These are phyloP conservation scores for Sclerotinia trifoliorum DNA, from an alignment of 2,329 filamentous ascomycete species.

Conservation along the genomic window DNA sequence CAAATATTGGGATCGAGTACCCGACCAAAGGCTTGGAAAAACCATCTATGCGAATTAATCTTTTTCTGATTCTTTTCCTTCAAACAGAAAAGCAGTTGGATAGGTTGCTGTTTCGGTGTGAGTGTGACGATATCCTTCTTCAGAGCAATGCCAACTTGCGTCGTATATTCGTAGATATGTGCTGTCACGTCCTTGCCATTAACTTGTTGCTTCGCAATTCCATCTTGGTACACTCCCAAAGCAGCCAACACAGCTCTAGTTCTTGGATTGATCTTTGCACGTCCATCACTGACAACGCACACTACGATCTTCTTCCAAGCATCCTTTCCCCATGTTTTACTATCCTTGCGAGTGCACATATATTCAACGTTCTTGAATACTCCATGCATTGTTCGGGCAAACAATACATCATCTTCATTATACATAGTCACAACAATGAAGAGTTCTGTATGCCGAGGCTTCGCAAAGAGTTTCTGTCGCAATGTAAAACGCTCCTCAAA, in stretches of 20 bases:
- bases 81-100: slow-evolving; percentile 96
- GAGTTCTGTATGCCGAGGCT: slow-evolving; percentile 84
- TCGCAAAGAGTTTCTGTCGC: slow-evolving; percentile 83
- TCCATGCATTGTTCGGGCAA: slow-evolving; percentile 96
- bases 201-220: slow-evolving; percentile 97
- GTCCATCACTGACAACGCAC: slow-evolving; percentile 91
- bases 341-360: slow-evolving; percentile 90
- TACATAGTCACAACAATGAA: slow-evolving; percentile 99
- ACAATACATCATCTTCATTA: slow-evolving; percentile 96
- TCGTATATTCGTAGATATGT: slow-evolving; percentile 98
- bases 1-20: slow-evolving; percentile 94
- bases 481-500: slow-evolving; percentile 85
- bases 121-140: slow-evolving; percentile 96
- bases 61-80: slow-evolving; percentile 99
- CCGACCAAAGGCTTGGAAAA: slow-evolving; percentile 96
- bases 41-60: slow-evolving; percentile 97
- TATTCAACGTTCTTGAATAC: slow-evolving; percentile 98
- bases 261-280: slow-evolving; percentile 87
- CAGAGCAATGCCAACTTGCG: slow-evolving; percentile 96
- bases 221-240: slow-evolving; percentile 97
- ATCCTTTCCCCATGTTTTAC: slow-evolving; percentile 91
- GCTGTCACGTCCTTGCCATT: slow-evolving; percentile 94
- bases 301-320: slow-evolving; percentile 99
- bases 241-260: slow-evolving; percentile 93
- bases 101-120: slow-evolving; percentile 98